phyloP scores from a whole-genome alignment of 768 basidiomycete species.

The Boletus rubroflammeus region DNA sequence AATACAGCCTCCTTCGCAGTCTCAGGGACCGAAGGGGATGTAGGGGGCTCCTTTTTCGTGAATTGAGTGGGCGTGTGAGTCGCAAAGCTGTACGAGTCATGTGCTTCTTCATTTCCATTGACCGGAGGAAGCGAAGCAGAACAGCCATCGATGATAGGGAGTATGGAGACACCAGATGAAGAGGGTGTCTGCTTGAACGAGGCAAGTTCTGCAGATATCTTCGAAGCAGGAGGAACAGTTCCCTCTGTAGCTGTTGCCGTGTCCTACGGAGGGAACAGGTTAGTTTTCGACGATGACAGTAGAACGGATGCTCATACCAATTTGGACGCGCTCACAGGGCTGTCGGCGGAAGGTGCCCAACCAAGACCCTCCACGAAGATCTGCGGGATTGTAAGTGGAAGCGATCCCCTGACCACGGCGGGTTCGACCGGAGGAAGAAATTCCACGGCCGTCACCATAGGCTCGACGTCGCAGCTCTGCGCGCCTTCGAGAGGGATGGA shows the following conservation, averaged over 20 bases:
- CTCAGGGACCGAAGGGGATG: constrained; percentile 1
- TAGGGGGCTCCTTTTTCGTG: neutral
- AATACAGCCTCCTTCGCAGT: neutral
- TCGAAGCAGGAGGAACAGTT: constrained; percentile 2
- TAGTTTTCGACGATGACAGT: neutral
- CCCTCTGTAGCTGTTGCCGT: constrained; percentile 23
- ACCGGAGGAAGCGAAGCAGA: constrained; percentile 8
- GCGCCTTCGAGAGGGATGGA: constrained; percentile 10
- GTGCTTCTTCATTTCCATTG: constrained; percentile 11
- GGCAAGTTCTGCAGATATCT: neutral
- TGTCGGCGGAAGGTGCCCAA: constrained; percentile 28
- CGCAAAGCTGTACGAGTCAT: constrained; percentile 8
- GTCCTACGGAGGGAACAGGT: constrained; percentile 9
- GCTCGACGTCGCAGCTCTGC: constrained; percentile 13
- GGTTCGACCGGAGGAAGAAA: constrained; percentile 14
- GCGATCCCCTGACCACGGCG: constrained; percentile 1
- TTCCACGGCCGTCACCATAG: constrained; percentile 27
- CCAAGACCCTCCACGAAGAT: constrained; percentile 13
- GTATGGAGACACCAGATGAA: constrained; percentile 25
- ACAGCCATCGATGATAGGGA: constrained; percentile 39
- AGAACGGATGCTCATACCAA: constrained; percentile 10
- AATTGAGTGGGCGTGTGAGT: constrained; percentile 21
- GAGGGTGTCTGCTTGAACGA: neutral
- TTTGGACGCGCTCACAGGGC: constrained; percentile 27
- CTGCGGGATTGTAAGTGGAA: constrained; percentile 18